phyloP scores from a whole-genome alignment of 345 rosid genomes.

The Ailanthus altissimus region DNA sequence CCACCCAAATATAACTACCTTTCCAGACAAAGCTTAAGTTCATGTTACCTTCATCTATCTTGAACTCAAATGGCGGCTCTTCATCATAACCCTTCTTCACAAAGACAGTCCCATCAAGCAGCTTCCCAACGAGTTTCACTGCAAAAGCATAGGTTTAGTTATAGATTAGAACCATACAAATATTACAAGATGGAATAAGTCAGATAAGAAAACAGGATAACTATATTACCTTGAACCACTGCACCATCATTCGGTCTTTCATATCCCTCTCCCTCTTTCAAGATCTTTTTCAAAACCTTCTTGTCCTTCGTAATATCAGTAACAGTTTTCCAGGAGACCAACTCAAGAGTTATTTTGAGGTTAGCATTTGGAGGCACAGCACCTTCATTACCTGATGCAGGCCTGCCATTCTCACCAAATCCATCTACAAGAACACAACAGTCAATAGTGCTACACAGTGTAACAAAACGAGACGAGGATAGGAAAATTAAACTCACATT shows the following conservation, averaged over 20 bases:
- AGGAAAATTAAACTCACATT: constrained; percentile 39
- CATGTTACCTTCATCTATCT: constrained; percentile 68
- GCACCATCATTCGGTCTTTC: constrained; percentile 84
- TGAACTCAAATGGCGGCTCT: constrained; percentile 72
- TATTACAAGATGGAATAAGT: not conserved
- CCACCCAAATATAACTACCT: too few relatives aligned
- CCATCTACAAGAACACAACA: constrained; percentile 53
- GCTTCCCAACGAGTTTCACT: constrained; percentile 84
- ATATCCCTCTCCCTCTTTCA: constrained; percentile 86
- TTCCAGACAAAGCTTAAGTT: not conserved
- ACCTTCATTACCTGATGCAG: constrained; percentile 48
- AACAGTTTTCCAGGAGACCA: constrained; percentile 85
- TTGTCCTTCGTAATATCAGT: constrained; percentile 76
- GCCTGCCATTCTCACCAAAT: constrained; percentile 81
- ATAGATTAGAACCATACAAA: not conserved
- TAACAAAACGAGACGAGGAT: not conserved
- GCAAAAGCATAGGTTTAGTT: constrained; percentile 18
- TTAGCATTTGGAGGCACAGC: constrained; percentile 84
- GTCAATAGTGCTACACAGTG: not conserved
- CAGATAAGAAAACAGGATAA: not conserved
- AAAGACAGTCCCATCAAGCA: constrained; percentile 75
- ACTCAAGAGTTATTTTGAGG: constrained; percentile 54
- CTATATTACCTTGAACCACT: constrained; percentile 51
- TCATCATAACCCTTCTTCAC: constrained; percentile 72
- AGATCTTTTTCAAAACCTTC: constrained; percentile 72